Percentiles rank a stretch among this genome's conserved stretches.
These are phyloP conservation scores for Trichocladium antarcticum DNA, from an alignment of 495 filamentous ascomycete genomes.

Conservation along the genomic window DNA sequence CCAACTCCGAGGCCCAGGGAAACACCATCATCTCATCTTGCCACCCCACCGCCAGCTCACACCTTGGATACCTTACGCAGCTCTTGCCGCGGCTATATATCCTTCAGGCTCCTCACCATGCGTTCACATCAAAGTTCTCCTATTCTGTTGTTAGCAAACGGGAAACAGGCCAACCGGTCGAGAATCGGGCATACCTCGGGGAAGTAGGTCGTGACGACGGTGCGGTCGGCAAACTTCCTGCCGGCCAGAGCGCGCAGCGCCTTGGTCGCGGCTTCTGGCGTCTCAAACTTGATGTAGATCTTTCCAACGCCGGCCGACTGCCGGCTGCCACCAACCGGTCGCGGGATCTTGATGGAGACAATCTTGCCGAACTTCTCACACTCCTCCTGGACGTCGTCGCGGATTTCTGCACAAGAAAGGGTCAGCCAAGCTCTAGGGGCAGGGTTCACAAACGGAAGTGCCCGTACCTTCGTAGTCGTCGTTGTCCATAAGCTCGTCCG, in stretches of 20 bases:
- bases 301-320: conserved; percentile 87
- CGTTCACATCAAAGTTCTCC: conserved; percentile 70
- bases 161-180: neutral
- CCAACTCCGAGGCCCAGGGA: neutral
- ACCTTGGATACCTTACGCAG: neutral
- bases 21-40: neutral
- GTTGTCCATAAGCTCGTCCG: conserved; percentile 85
- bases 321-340: conserved; percentile 68
- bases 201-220: conserved; percentile 93
- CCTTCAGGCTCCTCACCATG: too few species aligned
- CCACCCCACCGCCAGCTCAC: neutral
- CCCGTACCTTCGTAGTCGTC: conserved; percentile 83
- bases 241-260: conserved; percentile 81
- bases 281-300: conserved; percentile 91
- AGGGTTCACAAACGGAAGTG: neutral
- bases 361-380: conserved; percentile 82
- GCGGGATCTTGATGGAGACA: conserved; percentile 77
- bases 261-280: conserved; percentile 62
- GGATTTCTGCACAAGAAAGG: conserved; percentile 59
- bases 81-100: too few species aligned
- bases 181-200: conserved; percentile 54
- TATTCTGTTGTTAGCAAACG: conserved; percentile 27
- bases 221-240: conserved; percentile 87
- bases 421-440: neutral
- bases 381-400: conserved; percentile 83